Evolutionary conservation across 169 alveolate species (phyloP).

Genomic region (Perkinsus marinus): DNA sequence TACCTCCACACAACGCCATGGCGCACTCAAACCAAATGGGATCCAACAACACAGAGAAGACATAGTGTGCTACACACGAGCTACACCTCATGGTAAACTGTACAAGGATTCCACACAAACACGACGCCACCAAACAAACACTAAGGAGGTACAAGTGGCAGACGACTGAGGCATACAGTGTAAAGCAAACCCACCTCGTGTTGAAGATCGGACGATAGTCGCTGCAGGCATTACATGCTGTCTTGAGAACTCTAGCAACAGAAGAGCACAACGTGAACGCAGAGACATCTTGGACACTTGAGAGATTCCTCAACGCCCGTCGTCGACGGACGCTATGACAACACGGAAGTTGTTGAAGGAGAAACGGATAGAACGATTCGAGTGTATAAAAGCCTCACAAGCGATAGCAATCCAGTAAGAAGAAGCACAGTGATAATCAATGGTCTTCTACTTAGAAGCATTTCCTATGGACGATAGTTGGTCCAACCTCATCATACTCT

Average conservation of each 20-base stretch:
- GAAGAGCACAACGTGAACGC: background rate
- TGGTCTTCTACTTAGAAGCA: constrained; percentile 59
- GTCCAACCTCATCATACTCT: constrained; percentile 92
- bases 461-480: constrained; percentile 89
- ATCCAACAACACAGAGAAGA: background rate
- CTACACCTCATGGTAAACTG: background rate
- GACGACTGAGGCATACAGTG: background rate
- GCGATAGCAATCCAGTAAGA: background rate
- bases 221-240: background rate
- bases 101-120: background rate
- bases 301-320: background rate
- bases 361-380: background rate
- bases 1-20: background rate
- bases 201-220: background rate
- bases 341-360: background rate
- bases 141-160: background rate
- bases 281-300: background rate
- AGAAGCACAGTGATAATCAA: background rate
- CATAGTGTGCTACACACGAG: background rate
- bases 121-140: background rate
- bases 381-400: background rate
- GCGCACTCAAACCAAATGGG: background rate
- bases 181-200: background rate
- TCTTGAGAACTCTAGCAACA: too few species aligned
- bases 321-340: background rate